These are phyloP conservation scores for Lactifluus hygrophoroides DNA, from an alignment of 768 basidiomycete genomes.

Conservation along the genomic window DNA sequence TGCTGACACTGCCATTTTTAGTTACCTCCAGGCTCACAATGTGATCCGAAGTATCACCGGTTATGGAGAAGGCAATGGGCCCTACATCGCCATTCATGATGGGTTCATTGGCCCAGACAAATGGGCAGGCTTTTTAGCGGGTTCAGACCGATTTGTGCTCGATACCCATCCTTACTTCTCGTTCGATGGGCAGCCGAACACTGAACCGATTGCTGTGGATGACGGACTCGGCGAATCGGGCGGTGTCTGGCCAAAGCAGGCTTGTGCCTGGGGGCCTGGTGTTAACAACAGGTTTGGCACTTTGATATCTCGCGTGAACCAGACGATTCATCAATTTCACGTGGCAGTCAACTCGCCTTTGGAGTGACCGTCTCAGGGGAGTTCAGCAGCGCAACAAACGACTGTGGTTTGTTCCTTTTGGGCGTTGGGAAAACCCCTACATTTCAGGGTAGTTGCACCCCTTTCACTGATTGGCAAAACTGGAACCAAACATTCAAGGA, in stretches of 20 bases:
- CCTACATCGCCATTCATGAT: conserved; percentile 49
- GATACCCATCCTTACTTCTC: conserved; percentile 45
- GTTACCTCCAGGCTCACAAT: conserved; percentile 50
- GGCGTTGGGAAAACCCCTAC: conserved; percentile 24
- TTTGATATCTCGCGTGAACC: conserved; percentile 1
- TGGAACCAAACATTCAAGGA: conserved; percentile 46
- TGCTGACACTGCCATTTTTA: conserved; percentile 29
- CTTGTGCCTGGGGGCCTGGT: conserved; percentile 36
- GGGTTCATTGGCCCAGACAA: conserved; percentile 43
- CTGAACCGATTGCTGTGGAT: conserved; percentile 21
- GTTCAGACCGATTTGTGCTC: conserved; percentile 37
- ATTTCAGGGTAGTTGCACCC: conserved; percentile 29
- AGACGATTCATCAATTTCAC: background rate
- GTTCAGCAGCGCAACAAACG: conserved; percentile 59
- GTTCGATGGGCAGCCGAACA: conserved; percentile 19
- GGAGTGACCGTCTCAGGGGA: conserved; percentile 73
- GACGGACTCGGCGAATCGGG: conserved; percentile 29
- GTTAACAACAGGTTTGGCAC: conserved; percentile 35
- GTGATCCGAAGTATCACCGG: conserved; percentile 75
- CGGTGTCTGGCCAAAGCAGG: conserved; percentile 25
- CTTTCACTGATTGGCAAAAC: conserved; percentile 41
- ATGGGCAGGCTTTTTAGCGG: conserved; percentile 36
- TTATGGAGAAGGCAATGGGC: conserved; percentile 53
- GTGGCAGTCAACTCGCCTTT: conserved; percentile 39
- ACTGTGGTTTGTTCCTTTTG: conserved; percentile 49